These are phyloP conservation scores for Nemania sp. DNA, from an alignment of 2,329 filamentous ascomycete genomes.

Conservation along the genomic window DNA sequence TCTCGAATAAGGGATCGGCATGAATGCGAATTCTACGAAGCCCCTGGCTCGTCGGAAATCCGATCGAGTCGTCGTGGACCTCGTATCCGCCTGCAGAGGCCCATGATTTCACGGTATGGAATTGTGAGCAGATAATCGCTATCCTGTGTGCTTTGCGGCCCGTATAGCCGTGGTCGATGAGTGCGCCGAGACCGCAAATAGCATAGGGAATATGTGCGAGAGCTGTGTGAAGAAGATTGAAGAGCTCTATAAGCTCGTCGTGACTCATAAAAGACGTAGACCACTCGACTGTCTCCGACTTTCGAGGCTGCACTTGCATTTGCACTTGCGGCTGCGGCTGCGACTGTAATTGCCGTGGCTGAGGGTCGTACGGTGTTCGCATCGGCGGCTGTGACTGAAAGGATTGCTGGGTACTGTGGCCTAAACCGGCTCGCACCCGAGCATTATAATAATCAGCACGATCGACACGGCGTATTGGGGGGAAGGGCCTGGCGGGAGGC, in stretches of 20 bases:
- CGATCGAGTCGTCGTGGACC: constrained; percentile 45
- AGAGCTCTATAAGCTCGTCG: constrained; percentile 43
- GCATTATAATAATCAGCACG: constrained; percentile 21
- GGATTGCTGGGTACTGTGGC: not conserved
- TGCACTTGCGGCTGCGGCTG: not conserved
- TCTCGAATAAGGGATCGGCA: constrained; percentile 44
- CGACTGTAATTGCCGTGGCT: not conserved
- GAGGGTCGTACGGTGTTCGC: not conserved
- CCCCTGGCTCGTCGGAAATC: constrained; percentile 46
- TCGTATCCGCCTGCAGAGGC: constrained; percentile 42
- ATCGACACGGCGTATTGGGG: not conserved
- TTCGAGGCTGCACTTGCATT: not conserved
- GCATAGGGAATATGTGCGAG: constrained; percentile 51
- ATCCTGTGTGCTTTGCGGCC: constrained; percentile 39
- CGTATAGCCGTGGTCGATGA: constrained; percentile 49
- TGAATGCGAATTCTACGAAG: constrained; percentile 43
- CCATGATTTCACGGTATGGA: constrained; percentile 47
- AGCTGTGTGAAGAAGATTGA: constrained; percentile 44
- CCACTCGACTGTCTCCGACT: constrained; percentile 8
- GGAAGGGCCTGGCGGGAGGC: too few relatives aligned
- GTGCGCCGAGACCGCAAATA: constrained; percentile 50
- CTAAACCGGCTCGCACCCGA: constrained; percentile 25
- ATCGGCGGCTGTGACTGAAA: not conserved
- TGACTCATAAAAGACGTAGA: constrained; percentile 33
- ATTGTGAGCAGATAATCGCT: constrained; percentile 46